A percentile compares a stretch with the other conserved stretches of the same genome.
These are phyloP conservation scores for Nidularia sp. DNA, from an alignment of 768 basidiomycete genomes.

Conservation along the genomic window DNA sequence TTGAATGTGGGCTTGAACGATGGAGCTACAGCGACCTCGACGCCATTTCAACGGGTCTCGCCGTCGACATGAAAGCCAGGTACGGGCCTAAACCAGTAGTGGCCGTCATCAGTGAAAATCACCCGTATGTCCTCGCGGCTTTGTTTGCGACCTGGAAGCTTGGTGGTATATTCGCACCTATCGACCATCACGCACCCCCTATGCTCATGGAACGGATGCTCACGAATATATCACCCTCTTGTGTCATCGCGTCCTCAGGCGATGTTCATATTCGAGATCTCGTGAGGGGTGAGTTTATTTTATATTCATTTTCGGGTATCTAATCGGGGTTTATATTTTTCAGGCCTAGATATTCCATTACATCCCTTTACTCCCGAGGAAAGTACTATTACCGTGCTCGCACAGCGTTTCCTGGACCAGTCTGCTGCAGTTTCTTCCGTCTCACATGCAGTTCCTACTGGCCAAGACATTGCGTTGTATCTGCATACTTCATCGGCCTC, in stretches of 20 bases:
- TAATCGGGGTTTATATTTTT: no score
- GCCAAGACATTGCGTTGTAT: conserved; percentile 20
- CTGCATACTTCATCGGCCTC: conserved; percentile 31
- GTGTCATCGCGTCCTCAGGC: conserved; percentile 16
- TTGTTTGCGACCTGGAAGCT: conserved; percentile 29
- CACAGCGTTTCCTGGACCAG: conserved; percentile 20
- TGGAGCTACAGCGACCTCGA: conserved; percentile 30
- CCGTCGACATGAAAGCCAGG: conserved; percentile 15
- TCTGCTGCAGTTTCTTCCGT: conserved; percentile 13
- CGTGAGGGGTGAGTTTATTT: conserved; percentile 11
- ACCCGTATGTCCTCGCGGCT: conserved; percentile 24
- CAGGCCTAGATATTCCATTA: neutral
- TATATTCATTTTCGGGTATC: no score
- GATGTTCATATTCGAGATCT: conserved; percentile 15
- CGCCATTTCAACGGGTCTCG: conserved; percentile 23
- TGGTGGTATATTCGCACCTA: conserved; percentile 23
- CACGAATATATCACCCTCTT: conserved; percentile 20
- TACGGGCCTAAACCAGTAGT: conserved; percentile 22
- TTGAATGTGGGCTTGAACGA: conserved; percentile 22
- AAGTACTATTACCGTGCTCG: conserved; percentile 22
- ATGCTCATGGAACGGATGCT: conserved; percentile 27
- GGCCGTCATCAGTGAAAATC: conserved; percentile 29
- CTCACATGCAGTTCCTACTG: conserved; percentile 14
- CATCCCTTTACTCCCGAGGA: conserved; percentile 14
- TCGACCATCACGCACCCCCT: conserved; percentile 24